Base-by-base conservation (phyloP, 345 rosid genomes). In the Combretum micranthum region DNA sequence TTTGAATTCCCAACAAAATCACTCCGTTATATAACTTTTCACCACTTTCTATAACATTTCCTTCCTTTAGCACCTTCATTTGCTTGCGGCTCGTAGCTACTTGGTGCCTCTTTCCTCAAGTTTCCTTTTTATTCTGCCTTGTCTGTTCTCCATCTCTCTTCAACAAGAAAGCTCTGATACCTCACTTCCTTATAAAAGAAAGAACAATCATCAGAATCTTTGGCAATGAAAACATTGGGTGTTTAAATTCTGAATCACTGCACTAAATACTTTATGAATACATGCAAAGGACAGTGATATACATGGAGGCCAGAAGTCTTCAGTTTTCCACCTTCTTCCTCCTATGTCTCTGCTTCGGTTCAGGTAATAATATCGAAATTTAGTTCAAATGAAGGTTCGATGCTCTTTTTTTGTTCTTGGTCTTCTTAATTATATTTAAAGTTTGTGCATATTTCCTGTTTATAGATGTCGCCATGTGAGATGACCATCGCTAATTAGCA, bases 61-160 rank as follows among this genome's bases (percentile, higher is more conserved):
- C 70, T 64, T 62, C 71, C 78, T 78, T 81, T 62, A 67, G 75
- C 65, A 83, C 85, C 80, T 76, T 75, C 84, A 64, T 83, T 88
- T 84, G 96, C 96, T 88, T 86, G 88, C 74, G 44, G 65, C 73
- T 75, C 80, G 80, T 81, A 79, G 73, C 87, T 68, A 76, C 70
- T 77, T 55, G 52, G 69, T 87, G 72, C 90, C 97, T 79, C 92
- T 78, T 85, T 77, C 77, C 88, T 85, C 93, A 94, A 87, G 97
- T 87, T 85, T 94, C 81, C 95, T 86, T 76, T 76, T 74, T 82
- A 90, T 87, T 94, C 97, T 59, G 46, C 39, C 39, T 72, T 62
- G 63, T 59, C 79, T 72, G 64, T 63, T 77, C 64, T 77, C 68
- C 39, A 20, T 80, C 83, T 83, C 89, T 76, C 83, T 65, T 68